A percentile compares a stretch with the other conserved stretches of the same genome.
phyloP scores from a whole-genome alignment of 2,329 filamentous ascomycete species.

The Fusarium guadeloupense region DNA sequence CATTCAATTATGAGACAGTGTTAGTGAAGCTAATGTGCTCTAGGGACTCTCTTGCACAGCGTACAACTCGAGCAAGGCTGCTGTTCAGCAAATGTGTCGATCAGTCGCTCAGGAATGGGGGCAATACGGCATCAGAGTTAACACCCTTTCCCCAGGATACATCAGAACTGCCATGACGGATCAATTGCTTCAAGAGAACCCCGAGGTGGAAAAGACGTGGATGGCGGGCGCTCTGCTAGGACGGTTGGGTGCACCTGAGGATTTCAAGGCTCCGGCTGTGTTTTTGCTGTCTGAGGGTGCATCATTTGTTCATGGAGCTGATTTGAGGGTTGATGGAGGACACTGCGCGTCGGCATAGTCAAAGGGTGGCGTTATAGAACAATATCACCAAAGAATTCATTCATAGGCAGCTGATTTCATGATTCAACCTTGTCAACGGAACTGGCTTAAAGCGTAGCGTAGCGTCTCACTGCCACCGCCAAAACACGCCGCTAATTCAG shows the following conservation, averaged over 20 bases:
- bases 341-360: conserved; percentile 54
- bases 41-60: conserved; percentile 70
- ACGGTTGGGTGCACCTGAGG: conserved; percentile 62
- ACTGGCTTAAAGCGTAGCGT: neutral
- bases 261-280: conserved; percentile 65
- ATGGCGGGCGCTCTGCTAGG: conserved; percentile 64
- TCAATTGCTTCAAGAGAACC: conserved; percentile 54
- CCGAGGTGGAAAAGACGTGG: conserved; percentile 61
- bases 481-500: conserved; percentile 21
- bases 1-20: neutral
- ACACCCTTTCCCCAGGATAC: conserved; percentile 71
- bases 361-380: neutral
- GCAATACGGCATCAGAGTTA: conserved; percentile 69
- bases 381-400: too few species aligned
- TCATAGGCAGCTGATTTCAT: neutral
- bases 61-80: conserved; percentile 71
- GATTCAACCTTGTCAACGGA: neutral
- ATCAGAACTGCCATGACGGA: conserved; percentile 61
- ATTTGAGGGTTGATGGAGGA: conserved; percentile 66
- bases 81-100: conserved; percentile 66
- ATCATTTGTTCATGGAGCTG: conserved; percentile 66
- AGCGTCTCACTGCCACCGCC: conserved; percentile 35
- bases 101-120: conserved; percentile 72
- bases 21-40: neutral
- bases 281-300: conserved; percentile 67